Evolutionary conservation across 129 eudicot genomes (phyloP).

Genomic region (carrot (Daucus carota)): DNA sequence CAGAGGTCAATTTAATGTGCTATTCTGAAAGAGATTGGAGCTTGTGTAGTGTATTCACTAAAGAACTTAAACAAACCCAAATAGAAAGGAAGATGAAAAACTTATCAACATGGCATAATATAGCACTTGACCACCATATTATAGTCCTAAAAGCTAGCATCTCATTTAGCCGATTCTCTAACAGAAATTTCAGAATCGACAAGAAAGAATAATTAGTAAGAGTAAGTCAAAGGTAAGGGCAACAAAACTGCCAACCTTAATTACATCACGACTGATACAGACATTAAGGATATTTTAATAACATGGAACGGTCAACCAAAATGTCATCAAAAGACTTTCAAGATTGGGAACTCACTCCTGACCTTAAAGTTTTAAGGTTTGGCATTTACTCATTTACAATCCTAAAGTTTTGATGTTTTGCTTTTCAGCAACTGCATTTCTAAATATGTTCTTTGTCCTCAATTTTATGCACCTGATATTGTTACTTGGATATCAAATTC

Average conservation of each 20-base stretch:
- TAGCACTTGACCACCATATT: background rate
- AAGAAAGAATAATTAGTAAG: background rate
- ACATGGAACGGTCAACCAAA: background rate
- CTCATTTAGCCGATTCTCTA: background rate
- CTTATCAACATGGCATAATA: background rate
- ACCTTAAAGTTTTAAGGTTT: background rate
- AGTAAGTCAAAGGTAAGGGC: background rate
- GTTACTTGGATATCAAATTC: background rate
- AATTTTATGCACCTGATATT: background rate
- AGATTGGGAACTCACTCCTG: background rate
- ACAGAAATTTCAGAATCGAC: too few relatives aligned
- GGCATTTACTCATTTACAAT: too few relatives aligned
- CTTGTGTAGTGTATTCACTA: background rate
- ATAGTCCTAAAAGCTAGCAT: background rate
- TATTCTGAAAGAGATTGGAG: background rate
- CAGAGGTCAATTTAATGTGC: background rate
- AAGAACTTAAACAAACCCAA: background rate
- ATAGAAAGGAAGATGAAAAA: background rate
- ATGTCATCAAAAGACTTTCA: background rate
- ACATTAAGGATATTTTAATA: background rate
- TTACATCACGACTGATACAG: background rate
- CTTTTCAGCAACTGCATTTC: background rate
- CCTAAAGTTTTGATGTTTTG: background rate
- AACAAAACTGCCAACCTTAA: background rate
- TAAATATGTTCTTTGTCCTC: background rate